These are phyloP conservation scores for Pyrenula aspistea DNA, from an alignment of 495 filamentous ascomycete species.

Conservation along the genomic window DNA sequence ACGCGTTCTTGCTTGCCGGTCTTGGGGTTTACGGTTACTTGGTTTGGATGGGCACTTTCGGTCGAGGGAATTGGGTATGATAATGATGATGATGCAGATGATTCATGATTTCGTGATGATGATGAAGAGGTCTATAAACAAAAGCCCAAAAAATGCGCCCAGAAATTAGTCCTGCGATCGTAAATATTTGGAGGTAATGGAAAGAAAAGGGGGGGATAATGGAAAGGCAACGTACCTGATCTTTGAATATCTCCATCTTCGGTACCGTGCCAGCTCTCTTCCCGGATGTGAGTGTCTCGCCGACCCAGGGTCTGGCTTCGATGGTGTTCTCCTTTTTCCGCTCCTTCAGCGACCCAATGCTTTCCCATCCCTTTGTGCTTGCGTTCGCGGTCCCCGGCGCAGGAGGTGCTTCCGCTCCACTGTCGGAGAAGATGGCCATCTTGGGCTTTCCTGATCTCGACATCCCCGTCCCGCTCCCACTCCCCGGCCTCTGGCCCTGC, in stretches of 20 bases:
- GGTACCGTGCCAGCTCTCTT: conserved; percentile 61
- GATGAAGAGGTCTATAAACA: conserved; percentile 21
- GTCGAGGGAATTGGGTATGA: conserved; percentile 34
- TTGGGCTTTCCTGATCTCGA: conserved; percentile 59
- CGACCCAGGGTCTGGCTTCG: conserved; percentile 82
- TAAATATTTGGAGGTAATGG: conserved; percentile 61
- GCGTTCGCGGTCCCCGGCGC: conserved; percentile 22
- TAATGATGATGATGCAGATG: conserved; percentile 16
- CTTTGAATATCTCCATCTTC: conserved; percentile 90
- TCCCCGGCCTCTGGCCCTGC: conserved; percentile 35
- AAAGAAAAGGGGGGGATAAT: conserved; percentile 13
- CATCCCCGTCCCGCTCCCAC: conserved; percentile 36
- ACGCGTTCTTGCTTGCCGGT: conserved; percentile 73
- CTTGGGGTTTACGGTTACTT: conserved; percentile 64
- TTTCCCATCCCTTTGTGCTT: conserved; percentile 74
- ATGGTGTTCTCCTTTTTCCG: conserved; percentile 88
- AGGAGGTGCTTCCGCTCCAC: conserved; percentile 23
- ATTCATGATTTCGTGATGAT: conserved; percentile 34
- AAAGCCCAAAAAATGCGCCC: conserved; percentile 29
- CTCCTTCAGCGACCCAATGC: conserved; percentile 70
- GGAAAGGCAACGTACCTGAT: conserved; percentile 64
- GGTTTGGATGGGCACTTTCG: conserved; percentile 37
- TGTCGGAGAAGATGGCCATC: conserved; percentile 83
- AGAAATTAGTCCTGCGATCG: conserved; percentile 92
- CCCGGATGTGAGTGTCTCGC: conserved; percentile 78